Conservation (phyloP, 2,329 filamentous ascomycete genomes). For the Pseudocercospora cruenta region DNA sequence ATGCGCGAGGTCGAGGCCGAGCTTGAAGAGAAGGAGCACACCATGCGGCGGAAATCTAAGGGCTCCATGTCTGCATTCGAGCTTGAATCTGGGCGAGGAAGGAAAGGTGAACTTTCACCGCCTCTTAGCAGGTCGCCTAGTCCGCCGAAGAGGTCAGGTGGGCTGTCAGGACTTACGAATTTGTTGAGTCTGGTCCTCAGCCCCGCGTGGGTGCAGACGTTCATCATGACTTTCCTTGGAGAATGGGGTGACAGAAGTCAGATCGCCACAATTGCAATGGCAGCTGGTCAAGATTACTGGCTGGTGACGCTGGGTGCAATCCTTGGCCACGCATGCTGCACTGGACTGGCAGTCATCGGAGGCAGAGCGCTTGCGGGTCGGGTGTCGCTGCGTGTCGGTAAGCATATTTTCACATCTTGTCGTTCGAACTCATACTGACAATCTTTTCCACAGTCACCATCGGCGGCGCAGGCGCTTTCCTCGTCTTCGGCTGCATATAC, state of each 20-base stretch:
- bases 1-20: slow-evolving; percentile 97
- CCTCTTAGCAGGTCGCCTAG: slow-evolving; percentile 34
- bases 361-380: slow-evolving; percentile 89
- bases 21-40: slow-evolving; percentile 87
- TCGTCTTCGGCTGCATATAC: slow-evolving; percentile 91
- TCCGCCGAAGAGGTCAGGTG: slow-evolving; percentile 29
- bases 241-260: slow-evolving; percentile 98
- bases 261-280: slow-evolving; percentile 98
- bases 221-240: slow-evolving; percentile 97
- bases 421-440: background rate
- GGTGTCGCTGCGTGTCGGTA: slow-evolving; percentile 95
- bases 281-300: slow-evolving; percentile 97
- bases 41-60: slow-evolving; percentile 65
- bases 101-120: slow-evolving; percentile 32
- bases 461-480: slow-evolving; percentile 86
- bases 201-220: slow-evolving; percentile 98
- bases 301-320: slow-evolving; percentile 93
- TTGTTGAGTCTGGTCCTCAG: slow-evolving; percentile 85
- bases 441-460: slow-evolving; percentile 70
- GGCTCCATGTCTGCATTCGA: slow-evolving; percentile 60
- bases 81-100: slow-evolving; percentile 53
- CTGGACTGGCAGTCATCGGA: slow-evolving; percentile 86
- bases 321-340: slow-evolving; percentile 85
- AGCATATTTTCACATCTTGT: slow-evolving; percentile 49
- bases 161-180: slow-evolving; percentile 72